phyloP scores from a whole-genome alignment of 371 early-diverging fungal species.

The Mucor saturninus region DNA sequence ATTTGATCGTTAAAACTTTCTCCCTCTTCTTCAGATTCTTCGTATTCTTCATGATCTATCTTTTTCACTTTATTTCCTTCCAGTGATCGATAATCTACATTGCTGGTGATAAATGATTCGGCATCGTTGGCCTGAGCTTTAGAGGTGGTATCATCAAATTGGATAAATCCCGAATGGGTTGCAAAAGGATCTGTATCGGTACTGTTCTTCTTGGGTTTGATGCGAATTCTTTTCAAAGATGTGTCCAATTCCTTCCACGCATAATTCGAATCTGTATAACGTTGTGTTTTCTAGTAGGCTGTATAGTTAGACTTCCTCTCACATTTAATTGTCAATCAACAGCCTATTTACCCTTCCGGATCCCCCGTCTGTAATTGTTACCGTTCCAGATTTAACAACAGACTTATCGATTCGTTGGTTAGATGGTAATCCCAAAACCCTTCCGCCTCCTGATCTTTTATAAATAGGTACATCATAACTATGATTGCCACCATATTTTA shows the following conservation, averaged over 20 bases:
- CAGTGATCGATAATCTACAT: conserved; percentile 48
- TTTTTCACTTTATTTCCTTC: conserved; percentile 33
- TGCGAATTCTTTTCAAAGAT: conserved; percentile 33
- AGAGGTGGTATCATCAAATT: conserved; percentile 17
- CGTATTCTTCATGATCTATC: conserved; percentile 10
- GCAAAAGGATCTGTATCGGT: conserved; percentile 15
- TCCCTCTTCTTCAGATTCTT: conserved; percentile 34
- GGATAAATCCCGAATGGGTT: conserved; percentile 11
- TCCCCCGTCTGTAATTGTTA: conserved; percentile 21
- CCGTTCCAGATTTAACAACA: conserved; percentile 21
- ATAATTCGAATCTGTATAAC: conserved; percentile 42
- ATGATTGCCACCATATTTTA: conserved; percentile 46
- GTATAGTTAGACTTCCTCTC: conserved; percentile 7
- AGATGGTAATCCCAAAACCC: conserved; percentile 39
- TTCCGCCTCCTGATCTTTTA: conserved; percentile 49
- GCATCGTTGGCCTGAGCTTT: conserved; percentile 2
- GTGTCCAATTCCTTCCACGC: conserved; percentile 45
- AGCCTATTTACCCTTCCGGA: conserved; percentile 9
- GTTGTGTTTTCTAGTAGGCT: conserved; percentile 11
- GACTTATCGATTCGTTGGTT: conserved; percentile 15
- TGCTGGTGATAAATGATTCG: conserved; percentile 29
- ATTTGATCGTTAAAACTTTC: conserved; percentile 49
- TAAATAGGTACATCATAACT: conserved; percentile 42
- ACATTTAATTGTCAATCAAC: not conserved
- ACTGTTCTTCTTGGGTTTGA: conserved; percentile 13